A percentile compares a stretch with the other conserved stretches of the same genome.
These are phyloP conservation scores for Aspergillus viridinutans DNA, from an alignment of 2,329 filamentous ascomycete genomes.

Conservation along the genomic window DNA sequence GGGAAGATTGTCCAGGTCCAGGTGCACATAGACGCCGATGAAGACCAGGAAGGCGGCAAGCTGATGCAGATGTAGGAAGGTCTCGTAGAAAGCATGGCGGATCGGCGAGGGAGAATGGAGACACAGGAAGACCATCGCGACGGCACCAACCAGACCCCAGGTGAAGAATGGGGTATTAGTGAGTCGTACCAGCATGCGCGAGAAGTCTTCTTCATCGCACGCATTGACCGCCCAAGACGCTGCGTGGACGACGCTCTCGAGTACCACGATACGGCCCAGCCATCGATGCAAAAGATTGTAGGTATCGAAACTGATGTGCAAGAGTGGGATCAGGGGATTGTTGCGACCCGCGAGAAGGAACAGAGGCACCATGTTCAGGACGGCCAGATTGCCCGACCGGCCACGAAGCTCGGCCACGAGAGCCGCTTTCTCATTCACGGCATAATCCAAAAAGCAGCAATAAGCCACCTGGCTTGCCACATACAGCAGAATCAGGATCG, in stretches of 20 bases:
- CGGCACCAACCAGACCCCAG: constrained; percentile 44
- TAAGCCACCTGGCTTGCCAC: constrained; percentile 72
- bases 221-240: constrained; percentile 74
- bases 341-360: constrained; percentile 87
- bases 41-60: constrained; percentile 41
- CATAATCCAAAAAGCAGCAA: constrained; percentile 50
- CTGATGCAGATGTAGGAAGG: constrained; percentile 46
- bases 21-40: constrained; percentile 43
- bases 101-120: constrained; percentile 44
- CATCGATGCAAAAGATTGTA: constrained; percentile 89
- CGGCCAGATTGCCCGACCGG: constrained; percentile 74
- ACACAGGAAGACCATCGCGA: constrained; percentile 37
- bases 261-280: constrained; percentile 71
- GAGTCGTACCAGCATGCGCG: constrained; percentile 32
- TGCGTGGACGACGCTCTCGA: constrained; percentile 68
- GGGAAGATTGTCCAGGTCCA: constrained; percentile 39
- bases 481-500: constrained; percentile 64
- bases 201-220: constrained; percentile 27
- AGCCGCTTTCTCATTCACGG: constrained; percentile 43
- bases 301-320: constrained; percentile 90
- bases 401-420: constrained; percentile 80
- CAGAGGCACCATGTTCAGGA: constrained; percentile 88
- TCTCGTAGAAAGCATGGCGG: constrained; percentile 46
- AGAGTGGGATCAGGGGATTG: constrained; percentile 78
- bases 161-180: constrained; percentile 38